phyloP scores from a whole-genome alignment of 345 rosid species.

The Reutealis trisperma region DNA sequence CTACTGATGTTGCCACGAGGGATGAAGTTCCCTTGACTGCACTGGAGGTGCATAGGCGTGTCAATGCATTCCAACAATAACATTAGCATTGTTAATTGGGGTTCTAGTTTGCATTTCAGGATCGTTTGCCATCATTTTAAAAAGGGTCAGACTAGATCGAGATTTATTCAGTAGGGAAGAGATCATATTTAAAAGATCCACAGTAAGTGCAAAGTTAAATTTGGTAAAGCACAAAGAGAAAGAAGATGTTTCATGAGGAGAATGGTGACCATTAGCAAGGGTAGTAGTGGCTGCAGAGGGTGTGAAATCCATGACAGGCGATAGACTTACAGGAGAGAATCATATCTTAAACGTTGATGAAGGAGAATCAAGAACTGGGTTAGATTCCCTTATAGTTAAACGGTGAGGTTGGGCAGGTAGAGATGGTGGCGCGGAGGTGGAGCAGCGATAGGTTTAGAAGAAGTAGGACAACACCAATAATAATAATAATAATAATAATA shows the following conservation, averaged over 20 bases:
- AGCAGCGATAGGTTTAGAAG: no score
- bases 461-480: no score
- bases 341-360: slow-evolving; percentile 43
- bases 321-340: slow-evolving; percentile 41
- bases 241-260: no score
- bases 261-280: slow-evolving; percentile 38
- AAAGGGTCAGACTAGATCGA: slow-evolving; percentile 91
- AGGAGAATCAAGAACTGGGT: slow-evolving; percentile 28
- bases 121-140: slow-evolving; percentile 91
- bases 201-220: slow-evolving; percentile 89
- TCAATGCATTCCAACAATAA: background rate
- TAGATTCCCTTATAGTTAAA: slow-evolving; percentile 6
- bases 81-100: slow-evolving; percentile 24
- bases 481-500: no score
- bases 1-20: no score
- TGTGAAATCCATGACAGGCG: slow-evolving; percentile 63
- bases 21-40: no score
- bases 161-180: slow-evolving; percentile 70
- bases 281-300: slow-evolving; percentile 24
- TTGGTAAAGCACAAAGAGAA: slow-evolving; percentile 71
- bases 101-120: slow-evolving; percentile 51
- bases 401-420: background rate
- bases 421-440: no score
- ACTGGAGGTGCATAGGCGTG: no score
- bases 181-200: slow-evolving; percentile 87